These are phyloP conservation scores for Athelia sp. DNA, from an alignment of 1,284 basidiomycete genomes.

Conservation along the genomic window DNA sequence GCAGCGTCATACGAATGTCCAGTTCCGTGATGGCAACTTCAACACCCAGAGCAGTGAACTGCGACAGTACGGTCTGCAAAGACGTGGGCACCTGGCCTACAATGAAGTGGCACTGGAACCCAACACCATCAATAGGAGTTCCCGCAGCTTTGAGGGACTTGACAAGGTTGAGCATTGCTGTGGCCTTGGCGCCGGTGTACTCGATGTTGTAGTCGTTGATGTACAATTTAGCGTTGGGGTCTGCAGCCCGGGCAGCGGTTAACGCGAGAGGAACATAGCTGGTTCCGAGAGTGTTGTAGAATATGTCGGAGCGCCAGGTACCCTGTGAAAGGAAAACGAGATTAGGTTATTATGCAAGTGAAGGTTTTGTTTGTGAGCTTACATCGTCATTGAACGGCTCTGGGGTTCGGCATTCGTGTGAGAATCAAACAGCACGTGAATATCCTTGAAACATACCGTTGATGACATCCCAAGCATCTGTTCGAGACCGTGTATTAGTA, in stretches of 20 bases:
- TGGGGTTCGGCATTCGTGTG: conserved; percentile 2
- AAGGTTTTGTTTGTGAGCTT: conserved; percentile 18
- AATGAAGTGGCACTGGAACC: conserved; percentile 46
- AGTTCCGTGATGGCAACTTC: conserved; percentile 54
- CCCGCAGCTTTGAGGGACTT: conserved; percentile 33
- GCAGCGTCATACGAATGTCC: conserved; percentile 47
- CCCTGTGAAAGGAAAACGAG: conserved; percentile 7
- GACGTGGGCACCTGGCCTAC: conserved; percentile 38
- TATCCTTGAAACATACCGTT: conserved; percentile 19
- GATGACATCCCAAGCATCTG: conserved; percentile 30
- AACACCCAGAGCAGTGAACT: conserved; percentile 44
- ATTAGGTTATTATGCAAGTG: conserved; percentile 9
- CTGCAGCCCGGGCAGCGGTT: conserved; percentile 37
- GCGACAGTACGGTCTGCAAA: conserved; percentile 35
- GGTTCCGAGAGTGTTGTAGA: conserved; percentile 40
- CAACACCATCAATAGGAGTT: conserved; percentile 46
- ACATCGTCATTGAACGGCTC: conserved; percentile 36
- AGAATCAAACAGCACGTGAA: conserved; percentile 1
- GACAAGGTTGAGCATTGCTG: conserved; percentile 40
- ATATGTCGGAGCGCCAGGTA: conserved; percentile 34
- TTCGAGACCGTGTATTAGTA: conserved; percentile 9
- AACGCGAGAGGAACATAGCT: conserved; percentile 40
- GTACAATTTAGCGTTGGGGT: conserved; percentile 33
- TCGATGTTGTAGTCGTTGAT: conserved; percentile 32
- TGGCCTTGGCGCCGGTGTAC: conserved; percentile 35